Evolutionary conservation across 208 protist genomes (phyloP), one percentile per base, ranked within the genome.

Genomic region (Kentomonas sorsogonicus): DNA sequence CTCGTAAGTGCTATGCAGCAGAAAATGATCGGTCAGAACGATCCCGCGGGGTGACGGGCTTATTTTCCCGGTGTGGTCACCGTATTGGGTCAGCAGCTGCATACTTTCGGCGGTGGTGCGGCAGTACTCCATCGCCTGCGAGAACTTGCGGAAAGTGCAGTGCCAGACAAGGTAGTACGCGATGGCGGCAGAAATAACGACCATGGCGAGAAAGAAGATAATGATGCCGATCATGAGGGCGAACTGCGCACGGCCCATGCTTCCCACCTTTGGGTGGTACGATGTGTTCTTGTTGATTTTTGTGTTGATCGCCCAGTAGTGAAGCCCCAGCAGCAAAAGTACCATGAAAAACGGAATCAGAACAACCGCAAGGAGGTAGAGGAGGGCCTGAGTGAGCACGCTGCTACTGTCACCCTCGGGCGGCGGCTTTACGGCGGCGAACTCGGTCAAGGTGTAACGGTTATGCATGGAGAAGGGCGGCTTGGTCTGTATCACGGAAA

Each of bases 301-400:
- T 23, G 55, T 5, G 16, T 44, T 53, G 11, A 60, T 55, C 22
- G 64, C 68, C 66, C 69, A 84, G 58, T 62, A 84, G 60, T 84
- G 62, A 9, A 84, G 43, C 3, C 65, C 61, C 22, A 83, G 63
- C 29, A 83, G 29, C 25, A 79, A 25, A 4, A 72, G 41, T 11
- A 53, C 57, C 0, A 48, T 30, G 20, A 41, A 56, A 23, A 78
- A 60, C 10, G 70, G 72, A 4, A 75, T 10, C 0, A 40, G 0
- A n/a, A 58, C 62, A 23, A 72, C 22, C 15, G 39, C 1, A 15
- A 54, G 15, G 11, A 66, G 22, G 20, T 44, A 59, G n/a, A 43
- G 16, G 22, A 69, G 31, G 20, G 69, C 31, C 6, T 20, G 4
- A 18, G 23, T 7, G 6, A 20, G 27, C 11, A 71, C 34, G 25